These are phyloP conservation scores for Phaeolepiota aurea DNA, from an alignment of 768 basidiomycete species.

Conservation along the genomic window DNA sequence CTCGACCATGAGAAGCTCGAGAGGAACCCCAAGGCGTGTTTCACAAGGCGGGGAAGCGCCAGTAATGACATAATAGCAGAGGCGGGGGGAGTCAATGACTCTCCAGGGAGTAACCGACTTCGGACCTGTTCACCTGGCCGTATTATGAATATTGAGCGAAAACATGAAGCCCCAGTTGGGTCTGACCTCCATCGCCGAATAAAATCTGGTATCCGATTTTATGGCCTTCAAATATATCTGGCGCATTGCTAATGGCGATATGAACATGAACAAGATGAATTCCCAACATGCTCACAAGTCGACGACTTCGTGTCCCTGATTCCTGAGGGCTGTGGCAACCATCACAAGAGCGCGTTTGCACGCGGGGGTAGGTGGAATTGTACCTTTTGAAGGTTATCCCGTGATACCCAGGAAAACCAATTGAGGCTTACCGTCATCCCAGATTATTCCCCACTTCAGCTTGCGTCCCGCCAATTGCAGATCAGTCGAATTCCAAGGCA, in stretches of 20 bases:
- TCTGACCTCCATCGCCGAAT: slow-evolving; percentile 49
- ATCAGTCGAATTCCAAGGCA: slow-evolving; percentile 40
- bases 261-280: background rate
- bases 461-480: slow-evolving; percentile 39
- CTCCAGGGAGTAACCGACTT: slow-evolving; percentile 21
- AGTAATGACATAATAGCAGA: slow-evolving; percentile 15
- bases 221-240: slow-evolving; percentile 41
- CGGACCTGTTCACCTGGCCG: slow-evolving; percentile 35
- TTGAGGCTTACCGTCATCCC: slow-evolving; percentile 57
- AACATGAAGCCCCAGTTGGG: background rate
- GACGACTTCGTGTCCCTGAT: slow-evolving; percentile 57
- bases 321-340: slow-evolving; percentile 43
- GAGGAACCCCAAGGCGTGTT: slow-evolving; percentile 27
- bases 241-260: slow-evolving; percentile 22
- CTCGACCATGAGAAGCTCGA: slow-evolving; percentile 29
- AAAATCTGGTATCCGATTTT: slow-evolving; percentile 44
- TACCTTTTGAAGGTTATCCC: slow-evolving; percentile 33
- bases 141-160: background rate
- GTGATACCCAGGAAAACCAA: too few relatives aligned
- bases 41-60: slow-evolving; percentile 22
- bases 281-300: slow-evolving; percentile 45
- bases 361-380: slow-evolving; percentile 54
- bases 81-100: slow-evolving; percentile 18
- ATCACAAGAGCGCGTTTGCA: slow-evolving; percentile 47
- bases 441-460: slow-evolving; percentile 54